phyloP scores from a whole-genome alignment of 1,139 yeast species.

The Candida glucosophila region DNA sequence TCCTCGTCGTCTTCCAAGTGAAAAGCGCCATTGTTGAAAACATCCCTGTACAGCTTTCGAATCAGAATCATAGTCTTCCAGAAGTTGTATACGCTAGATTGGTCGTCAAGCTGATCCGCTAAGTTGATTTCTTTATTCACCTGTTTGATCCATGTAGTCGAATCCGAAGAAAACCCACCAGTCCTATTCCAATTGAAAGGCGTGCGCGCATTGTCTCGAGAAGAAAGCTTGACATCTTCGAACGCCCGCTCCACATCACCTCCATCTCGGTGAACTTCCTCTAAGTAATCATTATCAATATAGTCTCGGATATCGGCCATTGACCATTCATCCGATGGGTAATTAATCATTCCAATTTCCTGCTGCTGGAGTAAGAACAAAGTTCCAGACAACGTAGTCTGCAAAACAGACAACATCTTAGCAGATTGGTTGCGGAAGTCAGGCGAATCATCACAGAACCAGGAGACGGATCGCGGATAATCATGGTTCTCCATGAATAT shows the following conservation, averaged over 20 bases:
- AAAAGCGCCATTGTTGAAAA: slow-evolving; percentile 41
- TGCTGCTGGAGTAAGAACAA: slow-evolving; percentile 54
- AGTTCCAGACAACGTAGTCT: slow-evolving; percentile 45
- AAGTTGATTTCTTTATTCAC: slow-evolving; percentile 43
- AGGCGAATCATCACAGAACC: slow-evolving; percentile 40
- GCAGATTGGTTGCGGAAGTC: slow-evolving; percentile 29
- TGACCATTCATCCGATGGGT: slow-evolving; percentile 33
- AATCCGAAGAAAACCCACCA: slow-evolving; percentile 43
- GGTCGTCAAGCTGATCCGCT: slow-evolving; percentile 36
- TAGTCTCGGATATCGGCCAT: slow-evolving; percentile 45
- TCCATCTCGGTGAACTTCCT: slow-evolving; percentile 20
- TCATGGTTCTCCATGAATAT: slow-evolving; percentile 52
- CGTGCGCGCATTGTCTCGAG: slow-evolving; percentile 50
- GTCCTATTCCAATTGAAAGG: slow-evolving; percentile 52
- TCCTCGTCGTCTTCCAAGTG: slow-evolving; percentile 13
- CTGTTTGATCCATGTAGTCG: slow-evolving; percentile 47
- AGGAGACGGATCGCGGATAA: slow-evolving; percentile 44
- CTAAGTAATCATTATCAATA: slow-evolving; percentile 36
- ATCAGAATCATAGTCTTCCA: slow-evolving; percentile 34
- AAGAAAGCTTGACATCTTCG: slow-evolving; percentile 24
- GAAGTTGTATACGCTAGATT: slow-evolving; percentile 37
- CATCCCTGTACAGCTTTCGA: slow-evolving; percentile 38
- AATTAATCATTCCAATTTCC: slow-evolving; percentile 49
- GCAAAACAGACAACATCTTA: slow-evolving; percentile 40
- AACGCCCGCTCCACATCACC: slow-evolving; percentile 21